Percentiles rank a stretch among this genome's conserved stretches.
These are phyloP conservation scores for Thalassiosira hispida DNA, from an alignment of 352 stramenopile genomes.

Conservation along the genomic window DNA sequence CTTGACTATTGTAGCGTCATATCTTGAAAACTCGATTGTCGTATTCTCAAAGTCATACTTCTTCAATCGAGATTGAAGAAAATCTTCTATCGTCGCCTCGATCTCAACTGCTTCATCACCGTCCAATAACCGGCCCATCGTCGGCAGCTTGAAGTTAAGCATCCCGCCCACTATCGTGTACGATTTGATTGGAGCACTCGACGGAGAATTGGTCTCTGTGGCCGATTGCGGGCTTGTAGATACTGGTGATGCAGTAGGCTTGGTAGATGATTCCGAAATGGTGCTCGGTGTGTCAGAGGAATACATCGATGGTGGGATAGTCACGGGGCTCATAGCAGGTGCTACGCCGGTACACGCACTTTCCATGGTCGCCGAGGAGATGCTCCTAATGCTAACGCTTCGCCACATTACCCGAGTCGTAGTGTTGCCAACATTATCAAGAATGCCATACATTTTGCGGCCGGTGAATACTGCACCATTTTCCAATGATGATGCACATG, in stretches of 20 bases:
- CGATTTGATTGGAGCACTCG: neutral
- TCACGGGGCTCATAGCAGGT: neutral
- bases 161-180: constrained; percentile 1
- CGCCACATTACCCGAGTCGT: neutral
- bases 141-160: constrained; percentile 6
- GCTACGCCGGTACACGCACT: neutral
- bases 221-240: neutral
- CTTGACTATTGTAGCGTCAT: neutral
- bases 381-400: constrained; percentile 1
- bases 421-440: constrained; percentile 1
- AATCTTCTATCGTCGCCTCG: neutral
- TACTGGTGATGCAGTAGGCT: neutral
- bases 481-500: neutral
- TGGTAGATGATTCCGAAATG: neutral
- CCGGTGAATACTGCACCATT: constrained; percentile 5
- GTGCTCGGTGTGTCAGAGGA: neutral
- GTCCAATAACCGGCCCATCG: neutral
- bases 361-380: neutral
- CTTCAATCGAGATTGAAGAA: no score
- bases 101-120: neutral
- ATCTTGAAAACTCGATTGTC: neutral
- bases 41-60: no score
- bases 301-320: neutral
- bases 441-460: neutral
- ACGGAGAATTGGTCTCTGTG: neutral